phyloP scores from a whole-genome alignment of 1,284 basidiomycete genomes.

The Pseudozyma sp. region DNA sequence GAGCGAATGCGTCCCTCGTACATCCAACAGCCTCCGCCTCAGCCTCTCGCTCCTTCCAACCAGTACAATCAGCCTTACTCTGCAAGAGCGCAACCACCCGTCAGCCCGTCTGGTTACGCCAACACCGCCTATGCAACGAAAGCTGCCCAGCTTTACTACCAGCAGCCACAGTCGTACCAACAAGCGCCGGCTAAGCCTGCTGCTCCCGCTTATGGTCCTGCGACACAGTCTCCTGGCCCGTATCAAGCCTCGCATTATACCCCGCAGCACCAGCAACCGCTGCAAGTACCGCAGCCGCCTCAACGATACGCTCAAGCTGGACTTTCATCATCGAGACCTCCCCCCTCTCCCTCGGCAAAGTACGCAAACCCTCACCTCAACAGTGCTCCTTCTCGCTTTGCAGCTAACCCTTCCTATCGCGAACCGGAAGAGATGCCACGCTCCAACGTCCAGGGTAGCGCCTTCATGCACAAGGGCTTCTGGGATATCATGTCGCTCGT shows the following conservation, averaged over 20 bases:
- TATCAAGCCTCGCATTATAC: constrained; percentile 24
- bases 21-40: constrained; percentile 50
- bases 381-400: constrained; percentile 46
- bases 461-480: constrained; percentile 66
- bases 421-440: constrained; percentile 35
- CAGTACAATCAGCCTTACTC: constrained; percentile 33
- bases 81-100: constrained; percentile 18
- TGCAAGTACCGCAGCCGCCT: constrained; percentile 8
- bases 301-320: constrained; percentile 22
- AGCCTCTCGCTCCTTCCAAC: constrained; percentile 22
- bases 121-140: constrained; percentile 14
- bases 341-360: constrained; percentile 38
- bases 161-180: constrained; percentile 16
- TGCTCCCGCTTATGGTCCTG: constrained; percentile 8
- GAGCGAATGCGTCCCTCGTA: constrained; percentile 61
- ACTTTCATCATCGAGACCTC: constrained; percentile 23
- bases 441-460: constrained; percentile 51
- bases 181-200: constrained; percentile 22
- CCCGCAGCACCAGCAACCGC: constrained; percentile 12
- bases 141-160: constrained; percentile 11
- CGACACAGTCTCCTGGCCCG: constrained; percentile 5
- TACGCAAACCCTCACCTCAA: constrained; percentile 45
- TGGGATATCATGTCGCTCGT: constrained; percentile 64
- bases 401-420: constrained; percentile 17
- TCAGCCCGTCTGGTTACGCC: constrained; percentile 29